Evolutionary conservation across 306 rosid species (phyloP), one percentile per base, ranked within the genome.

Genomic region (Casuarina equisetifolia): DNA sequence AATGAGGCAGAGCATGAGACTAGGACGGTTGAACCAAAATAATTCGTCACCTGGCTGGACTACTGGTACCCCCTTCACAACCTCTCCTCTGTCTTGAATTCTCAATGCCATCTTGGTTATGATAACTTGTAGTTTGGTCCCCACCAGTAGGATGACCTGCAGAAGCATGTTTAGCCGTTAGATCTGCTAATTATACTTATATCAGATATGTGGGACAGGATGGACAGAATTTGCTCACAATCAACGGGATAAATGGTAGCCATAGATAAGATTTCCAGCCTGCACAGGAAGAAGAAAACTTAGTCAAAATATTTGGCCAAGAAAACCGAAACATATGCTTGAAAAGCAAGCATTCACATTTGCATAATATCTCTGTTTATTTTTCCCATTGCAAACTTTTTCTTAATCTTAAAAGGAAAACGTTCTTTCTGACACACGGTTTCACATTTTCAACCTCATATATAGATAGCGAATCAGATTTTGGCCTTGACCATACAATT

Each of bases 91-190:
- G 73, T 88, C 87, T 64, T 84, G 81, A n/a, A 92, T 89, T 62
- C 89, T 78, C 6, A 89, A 82, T 1, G 91, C 99, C 99, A 95
- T 92, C 58, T 91, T 84, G 19, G 97, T 92, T 79, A 95, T 89
- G n/a, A 95, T 92, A 72, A 91, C 93, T 46, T 95, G 97, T 67
- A 95, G 79, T 80, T 95, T 92, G 11, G 93, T 92, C 42, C 98
- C 98, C 42, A 95, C 97, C 73, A 92, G 16, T 10, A 92, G 81
- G 1, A 90, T 79, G 5, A 94, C 83, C 98, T 94, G 76, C 81
- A 82, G 25, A 25, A 25, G 13, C 46, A 45, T 67, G 49, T 15
- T 66, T 42, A 13, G 62, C 50, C 52, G 69, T 79, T 35, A 25
- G 73, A 53, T 70, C 32, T 20, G 39, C 44, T 35, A 36, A 36